A percentile compares a stretch with the other conserved stretches of the same genome.
phyloP scores from a whole-genome alignment of 139 green algal genomes.

The Chlamydomonas incerta region DNA sequence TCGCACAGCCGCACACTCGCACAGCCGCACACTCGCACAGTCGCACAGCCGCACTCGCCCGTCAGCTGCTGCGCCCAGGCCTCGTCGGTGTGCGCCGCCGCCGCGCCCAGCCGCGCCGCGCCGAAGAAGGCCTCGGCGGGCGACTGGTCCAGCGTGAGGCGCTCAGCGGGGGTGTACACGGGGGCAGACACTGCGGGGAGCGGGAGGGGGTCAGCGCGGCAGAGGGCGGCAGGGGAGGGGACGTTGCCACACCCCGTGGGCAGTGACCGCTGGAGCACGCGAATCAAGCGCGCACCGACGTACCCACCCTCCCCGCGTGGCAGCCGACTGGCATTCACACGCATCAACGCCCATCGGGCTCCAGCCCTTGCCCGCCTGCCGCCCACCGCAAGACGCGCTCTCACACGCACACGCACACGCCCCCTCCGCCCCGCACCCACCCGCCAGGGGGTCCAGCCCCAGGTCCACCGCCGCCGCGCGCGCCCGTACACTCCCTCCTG shows the following conservation, averaged over 20 bases:
- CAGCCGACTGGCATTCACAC: no score
- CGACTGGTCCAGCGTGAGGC: neutral
- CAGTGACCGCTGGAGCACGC: no score
- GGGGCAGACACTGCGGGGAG: neutral
- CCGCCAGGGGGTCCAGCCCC: constrained; percentile 14
- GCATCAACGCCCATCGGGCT: no score
- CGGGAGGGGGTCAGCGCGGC: neutral
- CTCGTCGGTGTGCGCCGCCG: neutral
- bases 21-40: neutral
- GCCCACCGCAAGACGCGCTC: neutral
- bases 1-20: no score
- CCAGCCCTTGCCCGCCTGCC: no score
- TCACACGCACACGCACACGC: neutral
- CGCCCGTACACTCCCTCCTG: no score
- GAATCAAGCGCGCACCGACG: no score
- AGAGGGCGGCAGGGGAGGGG: no score
- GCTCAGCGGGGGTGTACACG: neutral
- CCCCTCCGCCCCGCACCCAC: neutral
- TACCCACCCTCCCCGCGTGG: no score
- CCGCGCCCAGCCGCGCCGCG: neutral
- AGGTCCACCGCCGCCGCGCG: neutral
- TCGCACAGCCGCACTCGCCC: neutral
- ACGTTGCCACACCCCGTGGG: no score
- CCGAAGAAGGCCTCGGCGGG: constrained; percentile 15
- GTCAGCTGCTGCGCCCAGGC: neutral